Conservation (phyloP, 495 filamentous ascomycete species). For the Penicillium cataractarum region DNA sequence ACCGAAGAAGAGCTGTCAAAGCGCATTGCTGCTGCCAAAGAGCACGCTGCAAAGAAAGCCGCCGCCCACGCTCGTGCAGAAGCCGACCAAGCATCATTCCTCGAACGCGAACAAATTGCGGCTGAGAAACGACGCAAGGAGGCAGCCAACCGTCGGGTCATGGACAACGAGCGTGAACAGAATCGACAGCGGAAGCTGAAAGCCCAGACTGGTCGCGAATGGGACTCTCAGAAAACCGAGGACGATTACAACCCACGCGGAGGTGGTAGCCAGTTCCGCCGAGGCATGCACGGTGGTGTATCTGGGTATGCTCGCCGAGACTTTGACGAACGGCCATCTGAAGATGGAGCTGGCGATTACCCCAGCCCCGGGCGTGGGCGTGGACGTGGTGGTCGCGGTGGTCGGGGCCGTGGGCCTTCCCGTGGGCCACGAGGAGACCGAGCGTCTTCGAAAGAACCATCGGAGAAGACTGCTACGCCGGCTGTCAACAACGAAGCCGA, state of each 20-base stretch:
- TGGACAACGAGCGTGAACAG: conserved; percentile 72
- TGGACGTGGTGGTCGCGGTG: conserved; percentile 35
- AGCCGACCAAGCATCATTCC: conserved; percentile 68
- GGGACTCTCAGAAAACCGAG: conserved; percentile 76
- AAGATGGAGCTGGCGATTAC: conserved; percentile 18
- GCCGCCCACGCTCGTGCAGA: conserved; percentile 68
- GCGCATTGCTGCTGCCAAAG: conserved; percentile 60
- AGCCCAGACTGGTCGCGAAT: conserved; percentile 68
- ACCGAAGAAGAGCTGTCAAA: conserved; percentile 68
- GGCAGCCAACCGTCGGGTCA: conserved; percentile 55
- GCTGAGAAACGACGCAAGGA: conserved; percentile 59
- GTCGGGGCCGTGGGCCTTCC: conserved; percentile 39
- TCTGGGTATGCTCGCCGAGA: conserved; percentile 42
- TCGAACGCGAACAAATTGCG: conserved; percentile 64
- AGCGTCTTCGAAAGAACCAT: conserved; percentile 23
- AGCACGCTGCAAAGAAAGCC: conserved; percentile 59
- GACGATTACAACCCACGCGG: conserved; percentile 56
- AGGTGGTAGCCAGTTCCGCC: conserved; percentile 49
- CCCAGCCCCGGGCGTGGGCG: conserved; percentile 23
- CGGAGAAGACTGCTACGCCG: conserved; percentile 25
- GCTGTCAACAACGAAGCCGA: conserved; percentile 38
- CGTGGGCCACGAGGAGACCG: conserved; percentile 35
- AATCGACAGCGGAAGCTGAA: conserved; percentile 73
- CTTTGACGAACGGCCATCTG: conserved; percentile 32
- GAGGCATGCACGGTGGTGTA: conserved; percentile 66